These are phyloP conservation scores for Favolaschia claudopus DNA, from an alignment of 768 basidiomycete genomes.

Conservation along the genomic window DNA sequence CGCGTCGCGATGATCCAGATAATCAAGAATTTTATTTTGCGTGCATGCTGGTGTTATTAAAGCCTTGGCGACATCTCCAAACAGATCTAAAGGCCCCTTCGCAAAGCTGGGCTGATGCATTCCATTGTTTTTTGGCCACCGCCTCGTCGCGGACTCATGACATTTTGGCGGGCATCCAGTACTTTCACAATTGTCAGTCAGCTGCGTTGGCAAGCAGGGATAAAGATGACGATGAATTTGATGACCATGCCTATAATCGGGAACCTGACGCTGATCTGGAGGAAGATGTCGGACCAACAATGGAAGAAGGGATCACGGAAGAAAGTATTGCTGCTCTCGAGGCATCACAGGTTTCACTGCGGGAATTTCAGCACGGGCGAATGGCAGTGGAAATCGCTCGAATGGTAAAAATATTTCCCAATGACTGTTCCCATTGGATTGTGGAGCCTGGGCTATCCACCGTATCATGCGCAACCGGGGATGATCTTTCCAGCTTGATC, in stretches of 20 bases:
- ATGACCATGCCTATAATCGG: too few relatives aligned
- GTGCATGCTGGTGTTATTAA: slow-evolving; percentile 43
- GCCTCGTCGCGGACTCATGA: not conserved
- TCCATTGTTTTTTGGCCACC: not conserved
- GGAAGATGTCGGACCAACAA: not conserved
- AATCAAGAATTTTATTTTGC: slow-evolving; percentile 41
- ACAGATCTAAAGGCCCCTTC: slow-evolving; percentile 19
- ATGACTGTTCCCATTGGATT: slow-evolving; percentile 16
- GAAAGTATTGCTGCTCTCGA: not conserved
- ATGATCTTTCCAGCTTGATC: not conserved
- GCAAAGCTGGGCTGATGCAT: not conserved
- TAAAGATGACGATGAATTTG: not conserved
- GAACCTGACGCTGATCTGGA: not conserved
- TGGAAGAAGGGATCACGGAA: not conserved
- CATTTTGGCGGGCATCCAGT: slow-evolving; percentile 17
- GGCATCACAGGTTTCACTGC: slow-evolving; percentile 23
- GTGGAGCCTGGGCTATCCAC: not conserved
- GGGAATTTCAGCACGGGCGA: not conserved
- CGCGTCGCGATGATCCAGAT: slow-evolving; percentile 36
- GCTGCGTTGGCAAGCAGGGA: slow-evolving; percentile 5
- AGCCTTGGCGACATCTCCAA: slow-evolving; percentile 43
- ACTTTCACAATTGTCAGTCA: slow-evolving; percentile 12
- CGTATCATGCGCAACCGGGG: slow-evolving; percentile 5
- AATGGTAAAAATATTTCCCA: slow-evolving; percentile 21
- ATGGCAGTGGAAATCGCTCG: not conserved